Percentiles rank a stretch among this genome's conserved stretches.
These are phyloP conservation scores for Clitopilus passeckerianus DNA, from an alignment of 768 basidiomycete genomes.

Conservation along the genomic window DNA sequence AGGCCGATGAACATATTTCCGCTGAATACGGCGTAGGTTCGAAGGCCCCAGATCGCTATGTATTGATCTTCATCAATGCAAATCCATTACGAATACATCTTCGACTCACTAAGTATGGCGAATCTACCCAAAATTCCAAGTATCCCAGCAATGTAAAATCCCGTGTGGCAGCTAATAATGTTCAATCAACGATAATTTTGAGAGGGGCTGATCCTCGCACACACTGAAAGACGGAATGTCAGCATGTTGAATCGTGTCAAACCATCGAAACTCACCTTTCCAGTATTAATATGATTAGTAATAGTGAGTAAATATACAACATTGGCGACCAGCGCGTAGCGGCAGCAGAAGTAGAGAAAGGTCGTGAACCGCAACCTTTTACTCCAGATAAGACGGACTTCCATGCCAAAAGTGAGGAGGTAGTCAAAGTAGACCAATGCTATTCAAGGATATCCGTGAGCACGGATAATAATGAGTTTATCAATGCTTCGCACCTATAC, in stretches of 20 bases:
- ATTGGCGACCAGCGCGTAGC: constrained; percentile 16
- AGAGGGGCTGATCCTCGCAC: too few relatives aligned
- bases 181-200: neutral
- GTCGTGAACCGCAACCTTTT: constrained; percentile 13
- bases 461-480: neutral
- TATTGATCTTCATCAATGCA: neutral
- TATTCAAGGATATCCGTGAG: neutral
- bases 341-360: constrained; percentile 15
- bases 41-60: neutral
- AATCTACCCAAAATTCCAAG: neutral
- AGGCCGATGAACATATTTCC: constrained; percentile 10
- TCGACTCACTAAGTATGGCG: neutral
- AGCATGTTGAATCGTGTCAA: too few relatives aligned
- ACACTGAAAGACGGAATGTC: too few relatives aligned
- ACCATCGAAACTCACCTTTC: constrained; percentile 4
- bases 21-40: constrained; percentile 17
- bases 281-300: constrained; percentile 4
- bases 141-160: constrained; percentile 7
- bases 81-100: neutral
- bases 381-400: constrained; percentile 15
- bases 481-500: neutral
- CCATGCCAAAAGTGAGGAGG: constrained; percentile 14
- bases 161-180: constrained; percentile 11
- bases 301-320: constrained; percentile 13
- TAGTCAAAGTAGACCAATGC: constrained; percentile 18